Base-by-base conservation (phyloP, 441 rosid species). In the Flueggea neowawraea region DNA sequence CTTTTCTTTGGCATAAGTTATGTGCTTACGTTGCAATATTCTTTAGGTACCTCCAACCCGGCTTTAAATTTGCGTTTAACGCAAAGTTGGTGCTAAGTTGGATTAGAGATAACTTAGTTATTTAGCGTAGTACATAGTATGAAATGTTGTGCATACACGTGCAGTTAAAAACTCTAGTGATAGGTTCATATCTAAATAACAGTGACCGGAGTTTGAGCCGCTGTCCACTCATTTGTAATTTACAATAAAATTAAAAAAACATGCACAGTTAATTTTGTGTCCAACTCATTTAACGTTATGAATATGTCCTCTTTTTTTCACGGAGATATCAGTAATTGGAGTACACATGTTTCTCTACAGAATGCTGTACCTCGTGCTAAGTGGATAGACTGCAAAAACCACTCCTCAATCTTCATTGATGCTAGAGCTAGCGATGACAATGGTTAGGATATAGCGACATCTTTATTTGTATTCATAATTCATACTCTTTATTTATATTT, bases 271-370 rank as follows among this genome's bases (percentile, higher is more conserved):
- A 36, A 3, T 36, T 36, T 36, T 36, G 6, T 36, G 6, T 8
- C 41, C 41, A 36, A 36, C 41, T 36, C 22, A 3, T 51, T 51
- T 16, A 11, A 8, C 8, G 15, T 51, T 0, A 53, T n/a, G 15
- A 53, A 14, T 14, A 53, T 53, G 22, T 53, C 16, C 4, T 53
- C 17, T 53, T 53, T 53, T 16, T 14, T 54, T 4, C 36, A 55
- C 95, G n/a, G n/a, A 95, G 99, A 81, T 91, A 57, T 82, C 98
- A 0, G 93, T 91, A 6, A 74, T 91, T 28, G 99, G 97, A 66
- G 78, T 95, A 32, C 88, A 95, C 57, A 89, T 91, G 2, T 95
- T 91, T 80, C 96, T 95, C 33, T 95, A 95, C n/a, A 98, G 98
- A 31, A 97, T 91, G 67, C 84, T 95, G 65, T 95, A 91, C 81